Evolutionary conservation across 306 rosid species (phyloP).

Genomic region (Morella rubra): DNA sequence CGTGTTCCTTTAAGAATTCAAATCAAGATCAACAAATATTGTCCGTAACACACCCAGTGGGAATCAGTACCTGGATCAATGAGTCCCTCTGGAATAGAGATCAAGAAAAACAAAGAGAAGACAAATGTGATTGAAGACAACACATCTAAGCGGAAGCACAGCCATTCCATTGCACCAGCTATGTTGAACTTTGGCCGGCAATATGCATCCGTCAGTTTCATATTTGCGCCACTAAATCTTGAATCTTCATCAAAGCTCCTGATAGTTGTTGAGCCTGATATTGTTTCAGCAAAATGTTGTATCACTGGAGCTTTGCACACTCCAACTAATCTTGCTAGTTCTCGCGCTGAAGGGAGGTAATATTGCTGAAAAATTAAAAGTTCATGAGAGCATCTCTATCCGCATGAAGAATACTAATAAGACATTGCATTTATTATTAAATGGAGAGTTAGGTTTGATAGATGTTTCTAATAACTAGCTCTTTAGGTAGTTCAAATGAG

Average conservation of each 20-base stretch:
- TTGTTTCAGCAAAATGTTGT: constrained; percentile 80
- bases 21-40: constrained; percentile 1
- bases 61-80: constrained; percentile 61
- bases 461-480: neutral
- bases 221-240: constrained; percentile 61
- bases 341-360: constrained; percentile 66
- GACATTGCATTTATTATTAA: neutral
- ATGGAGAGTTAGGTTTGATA: neutral
- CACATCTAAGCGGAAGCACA: constrained; percentile 66
- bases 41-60: neutral
- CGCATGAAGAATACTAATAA: neutral
- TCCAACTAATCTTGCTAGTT: constrained; percentile 73
- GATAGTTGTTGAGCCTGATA: constrained; percentile 75
- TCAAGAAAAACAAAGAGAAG: constrained; percentile 58
- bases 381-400: neutral
- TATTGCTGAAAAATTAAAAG: constrained; percentile 52
- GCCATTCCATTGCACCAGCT: constrained; percentile 70
- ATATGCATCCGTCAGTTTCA: constrained; percentile 66
- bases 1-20: neutral
- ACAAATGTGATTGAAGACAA: constrained; percentile 62
- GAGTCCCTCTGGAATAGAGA: constrained; percentile 62
- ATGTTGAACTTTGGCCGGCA: constrained; percentile 61
- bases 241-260: constrained; percentile 74
- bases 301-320: constrained; percentile 87
- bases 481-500: neutral